A percentile compares a stretch with the other conserved stretches of the same genome.
These are phyloP conservation scores for Solanum ossicruentum DNA, from an alignment of 257 asterid genomes.

Conservation along the genomic window DNA sequence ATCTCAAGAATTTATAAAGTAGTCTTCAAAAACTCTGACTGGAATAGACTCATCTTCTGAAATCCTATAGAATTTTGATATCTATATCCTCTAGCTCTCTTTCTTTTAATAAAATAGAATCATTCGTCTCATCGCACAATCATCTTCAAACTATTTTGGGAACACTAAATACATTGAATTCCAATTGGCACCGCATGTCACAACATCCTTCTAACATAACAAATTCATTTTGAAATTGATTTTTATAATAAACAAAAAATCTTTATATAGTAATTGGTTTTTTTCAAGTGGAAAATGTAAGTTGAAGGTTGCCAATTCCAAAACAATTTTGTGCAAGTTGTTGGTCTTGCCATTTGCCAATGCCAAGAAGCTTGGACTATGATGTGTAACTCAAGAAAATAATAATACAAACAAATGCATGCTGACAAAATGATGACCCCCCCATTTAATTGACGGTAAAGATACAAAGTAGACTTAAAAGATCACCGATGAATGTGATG, in stretches of 20 bases:
- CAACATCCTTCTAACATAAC: neutral
- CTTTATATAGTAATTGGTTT: neutral
- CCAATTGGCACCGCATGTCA: neutral
- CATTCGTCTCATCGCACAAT: neutral
- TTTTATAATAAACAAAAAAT: neutral
- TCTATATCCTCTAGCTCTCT: neutral
- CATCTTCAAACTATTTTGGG: neutral
- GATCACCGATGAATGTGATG: rapidly evolving
- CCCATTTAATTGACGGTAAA: neutral
- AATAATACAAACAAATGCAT: neutral
- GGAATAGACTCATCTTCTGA: no score
- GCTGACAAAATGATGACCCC: neutral
- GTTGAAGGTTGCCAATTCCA: neutral
- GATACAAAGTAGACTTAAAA: neutral
- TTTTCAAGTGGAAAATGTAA: neutral
- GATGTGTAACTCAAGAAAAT: neutral
- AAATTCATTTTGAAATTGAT: neutral
- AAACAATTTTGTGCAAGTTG: neutral
- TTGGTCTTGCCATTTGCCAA: neutral
- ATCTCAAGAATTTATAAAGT: no score
- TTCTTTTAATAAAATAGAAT: neutral
- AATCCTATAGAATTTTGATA: no score
- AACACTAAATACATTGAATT: neutral
- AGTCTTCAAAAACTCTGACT: rapidly evolving
- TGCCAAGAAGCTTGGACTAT: neutral